Evolutionary conservation across 208 protist genomes (phyloP), one percentile per base, ranked within the genome.

Genomic region (Trypanosomatidae sp.): DNA sequence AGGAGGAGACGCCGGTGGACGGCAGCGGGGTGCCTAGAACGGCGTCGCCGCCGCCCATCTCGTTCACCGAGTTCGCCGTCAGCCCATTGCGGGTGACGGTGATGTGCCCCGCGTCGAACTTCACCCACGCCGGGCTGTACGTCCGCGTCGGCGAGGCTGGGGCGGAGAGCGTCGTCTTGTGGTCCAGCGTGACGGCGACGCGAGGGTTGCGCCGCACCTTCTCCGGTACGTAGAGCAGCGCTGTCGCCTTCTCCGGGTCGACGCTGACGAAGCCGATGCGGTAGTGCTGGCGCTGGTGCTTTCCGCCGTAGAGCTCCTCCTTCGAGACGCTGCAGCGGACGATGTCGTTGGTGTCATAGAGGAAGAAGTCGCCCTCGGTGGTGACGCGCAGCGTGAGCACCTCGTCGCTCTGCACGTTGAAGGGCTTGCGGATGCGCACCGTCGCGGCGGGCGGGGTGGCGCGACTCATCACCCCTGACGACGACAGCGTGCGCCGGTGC

Each of bases 1-100:
- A 97, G 17, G 88, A 84, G 0, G 84, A 90, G 22, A 91, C 73
- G 19, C 93, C 89, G n/a, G 66, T 74, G 25, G 76, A 69, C 0
- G 91, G 89, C 69, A 97, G 69, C 43, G 77, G 82, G 5, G 86
- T 89, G 28, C 93, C 93, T 43, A 97, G 81, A 10, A 93, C 89
- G 0, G 84, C 86, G 47, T 91, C 86, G 10, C 90, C 87, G 56
- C 76, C 76, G 19, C 84, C 84, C 46, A 84, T 69, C 36, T 87
- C 86, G 66, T 80, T 84, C 62, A 76, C 83, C 68, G 82, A 92
- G 64, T 82, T 86, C 19, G 92, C 92, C 13, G 78, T 89, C 13
- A 84, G 79, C 36, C 83, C 80, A 72, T 92, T 89, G 60, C 76
- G 79, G 3, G 82, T 90, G 50, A 93, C 72, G 7, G 50, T 86